phyloP scores from a whole-genome alignment of 1,284 basidiomycete species.

The Malassezia equina region DNA sequence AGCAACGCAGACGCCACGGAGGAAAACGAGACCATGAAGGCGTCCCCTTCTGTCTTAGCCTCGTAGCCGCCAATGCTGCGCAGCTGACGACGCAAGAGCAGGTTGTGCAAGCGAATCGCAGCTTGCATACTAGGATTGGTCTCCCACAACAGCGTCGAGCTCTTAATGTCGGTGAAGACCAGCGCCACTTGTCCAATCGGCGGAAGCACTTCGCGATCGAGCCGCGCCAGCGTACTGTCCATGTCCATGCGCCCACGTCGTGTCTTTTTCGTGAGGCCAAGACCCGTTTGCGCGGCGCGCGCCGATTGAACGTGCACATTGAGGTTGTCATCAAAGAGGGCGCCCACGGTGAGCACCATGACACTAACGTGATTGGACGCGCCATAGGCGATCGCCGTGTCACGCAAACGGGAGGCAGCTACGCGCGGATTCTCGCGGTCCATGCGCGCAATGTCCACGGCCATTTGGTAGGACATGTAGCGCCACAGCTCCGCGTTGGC shows the following conservation, averaged over 20 bases:
- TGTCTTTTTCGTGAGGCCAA: slow-evolving; percentile 22
- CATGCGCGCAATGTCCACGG: slow-evolving; percentile 86
- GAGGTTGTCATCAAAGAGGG: slow-evolving; percentile 56
- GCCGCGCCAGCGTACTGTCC: slow-evolving; percentile 51
- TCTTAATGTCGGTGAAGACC: slow-evolving; percentile 96
- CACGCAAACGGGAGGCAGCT: slow-evolving; percentile 89
- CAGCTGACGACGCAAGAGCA: slow-evolving; percentile 71
- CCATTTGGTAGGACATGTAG: slow-evolving; percentile 85
- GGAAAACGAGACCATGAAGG: slow-evolving; percentile 97
- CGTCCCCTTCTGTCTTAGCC: slow-evolving; percentile 98
- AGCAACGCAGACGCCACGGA: slow-evolving; percentile 74
- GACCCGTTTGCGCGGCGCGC: slow-evolving; percentile 21
- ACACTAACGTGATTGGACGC: slow-evolving; percentile 91
- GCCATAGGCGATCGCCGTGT: slow-evolving; percentile 93
- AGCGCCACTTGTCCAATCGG: slow-evolving; percentile 82
- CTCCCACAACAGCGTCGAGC: slow-evolving; percentile 96
- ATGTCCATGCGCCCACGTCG: slow-evolving; percentile 30
- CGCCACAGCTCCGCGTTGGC: slow-evolving; percentile 91
- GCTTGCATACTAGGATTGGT: slow-evolving; percentile 90
- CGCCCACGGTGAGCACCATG: slow-evolving; percentile 83
- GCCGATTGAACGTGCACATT: slow-evolving; percentile 19
- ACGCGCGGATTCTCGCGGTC: slow-evolving; percentile 81
- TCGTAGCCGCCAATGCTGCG: slow-evolving; percentile 92
- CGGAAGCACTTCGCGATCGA: slow-evolving; percentile 73
- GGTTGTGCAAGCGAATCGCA: slow-evolving; percentile 86